Percentiles rank a stretch among this genome's conserved stretches.
Conservation (phyloP, 2,329 filamentous ascomycete species). For the Epichloe glyceriae region DNA sequence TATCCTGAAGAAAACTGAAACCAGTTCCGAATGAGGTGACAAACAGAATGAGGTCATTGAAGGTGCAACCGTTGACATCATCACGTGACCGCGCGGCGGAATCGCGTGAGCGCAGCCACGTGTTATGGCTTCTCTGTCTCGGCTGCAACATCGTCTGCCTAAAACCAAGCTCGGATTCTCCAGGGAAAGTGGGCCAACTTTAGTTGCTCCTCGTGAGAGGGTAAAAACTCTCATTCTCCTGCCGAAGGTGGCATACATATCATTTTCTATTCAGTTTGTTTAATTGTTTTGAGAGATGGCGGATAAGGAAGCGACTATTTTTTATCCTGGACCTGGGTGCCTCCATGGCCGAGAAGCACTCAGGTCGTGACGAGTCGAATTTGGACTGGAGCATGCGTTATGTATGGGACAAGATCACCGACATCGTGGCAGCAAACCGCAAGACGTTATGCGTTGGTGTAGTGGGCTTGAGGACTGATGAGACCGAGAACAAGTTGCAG, state of each 20-base stretch:
- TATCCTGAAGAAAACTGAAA: neutral
- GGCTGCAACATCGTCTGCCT: constrained; percentile 10
- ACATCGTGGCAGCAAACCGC: constrained; percentile 53
- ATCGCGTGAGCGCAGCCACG: constrained; percentile 13
- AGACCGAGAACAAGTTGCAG: constrained; percentile 54
- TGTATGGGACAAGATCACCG: constrained; percentile 79
- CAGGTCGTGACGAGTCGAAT: constrained; percentile 63
- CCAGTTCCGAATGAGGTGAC: neutral
- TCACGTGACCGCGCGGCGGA: constrained; percentile 21
- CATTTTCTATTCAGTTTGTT: neutral
- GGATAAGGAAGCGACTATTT: constrained; percentile 77
- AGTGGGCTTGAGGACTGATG: constrained; percentile 70
- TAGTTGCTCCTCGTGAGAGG: neutral
- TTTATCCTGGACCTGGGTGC: constrained; percentile 81
- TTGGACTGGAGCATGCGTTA: constrained; percentile 85
- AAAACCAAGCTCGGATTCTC: neutral
- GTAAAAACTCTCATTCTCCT: neutral
- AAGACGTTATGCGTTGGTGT: constrained; percentile 64
- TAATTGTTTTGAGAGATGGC: constrained; percentile 47
- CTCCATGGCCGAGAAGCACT: constrained; percentile 65
- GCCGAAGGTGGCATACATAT: too few relatives aligned
- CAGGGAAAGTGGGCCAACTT: neutral
- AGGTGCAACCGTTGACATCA: neutral
- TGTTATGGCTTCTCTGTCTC: neutral
- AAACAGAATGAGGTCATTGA: constrained; percentile 3